Conservation (phyloP, 768 basidiomycete species). For the Royoungia palumana region DNA sequence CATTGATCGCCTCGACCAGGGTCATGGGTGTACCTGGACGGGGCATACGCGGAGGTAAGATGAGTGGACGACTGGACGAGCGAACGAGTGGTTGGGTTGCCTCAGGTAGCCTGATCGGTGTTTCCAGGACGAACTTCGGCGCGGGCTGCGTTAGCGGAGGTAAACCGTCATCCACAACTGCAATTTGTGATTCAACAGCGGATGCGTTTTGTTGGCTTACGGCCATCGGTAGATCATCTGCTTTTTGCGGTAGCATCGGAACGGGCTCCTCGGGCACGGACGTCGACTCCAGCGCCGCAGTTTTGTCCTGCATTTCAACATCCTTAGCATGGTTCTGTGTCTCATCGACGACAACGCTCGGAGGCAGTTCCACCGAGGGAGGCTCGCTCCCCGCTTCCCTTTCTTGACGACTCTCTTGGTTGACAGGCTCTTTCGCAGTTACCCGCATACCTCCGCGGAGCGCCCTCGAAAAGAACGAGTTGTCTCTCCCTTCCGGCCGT, state of each 20-base stretch:
- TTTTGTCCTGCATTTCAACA: slow-evolving; percentile 6
- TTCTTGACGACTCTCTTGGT: neutral
- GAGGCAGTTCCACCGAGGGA: neutral
- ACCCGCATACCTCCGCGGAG: slow-evolving; percentile 1
- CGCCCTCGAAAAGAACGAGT: slow-evolving; percentile 26
- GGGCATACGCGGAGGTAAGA: slow-evolving; percentile 25
- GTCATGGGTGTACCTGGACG: slow-evolving; percentile 12
- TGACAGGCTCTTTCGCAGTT: neutral
- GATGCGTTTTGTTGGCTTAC: neutral
- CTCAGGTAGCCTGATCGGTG: neutral
- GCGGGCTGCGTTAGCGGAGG: neutral
- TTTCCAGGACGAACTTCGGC: neutral
- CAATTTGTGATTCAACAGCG: no score
- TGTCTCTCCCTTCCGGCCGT: slow-evolving; percentile 13
- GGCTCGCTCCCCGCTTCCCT: neutral
- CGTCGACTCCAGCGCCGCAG: neutral
- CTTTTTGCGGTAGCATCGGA: neutral
- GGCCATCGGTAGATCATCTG: neutral
- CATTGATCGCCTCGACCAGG: slow-evolving; percentile 22
- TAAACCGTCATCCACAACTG: neutral
- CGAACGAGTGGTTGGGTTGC: slow-evolving; percentile 1
- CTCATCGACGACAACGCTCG: neutral
- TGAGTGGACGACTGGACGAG: slow-evolving; percentile 11
- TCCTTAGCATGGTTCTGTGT: neutral
- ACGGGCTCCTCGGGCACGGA: neutral